Evolutionary conservation across 1,284 basidiomycete species (phyloP).

Genomic region (Austroboletus niveus): DNA sequence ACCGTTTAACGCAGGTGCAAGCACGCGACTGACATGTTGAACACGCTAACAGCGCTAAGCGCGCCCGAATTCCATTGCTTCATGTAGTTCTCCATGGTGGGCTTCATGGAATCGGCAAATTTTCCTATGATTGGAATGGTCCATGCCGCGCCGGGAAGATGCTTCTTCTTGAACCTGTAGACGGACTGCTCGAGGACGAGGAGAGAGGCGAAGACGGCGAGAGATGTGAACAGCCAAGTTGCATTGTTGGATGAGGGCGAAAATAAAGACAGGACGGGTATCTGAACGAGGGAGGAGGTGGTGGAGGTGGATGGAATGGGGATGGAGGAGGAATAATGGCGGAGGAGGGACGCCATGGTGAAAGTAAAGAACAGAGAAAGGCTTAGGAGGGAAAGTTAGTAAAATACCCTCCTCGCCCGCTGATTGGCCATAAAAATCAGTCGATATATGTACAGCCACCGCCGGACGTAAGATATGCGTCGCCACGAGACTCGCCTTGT

Average conservation of each 20-base stretch:
- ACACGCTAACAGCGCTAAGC: conserved; percentile 86
- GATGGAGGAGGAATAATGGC: conserved; percentile 37
- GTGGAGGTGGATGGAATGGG: conserved; percentile 42
- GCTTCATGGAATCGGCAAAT: conserved; percentile 86
- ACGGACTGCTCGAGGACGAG: conserved; percentile 80
- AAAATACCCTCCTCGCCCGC: neutral
- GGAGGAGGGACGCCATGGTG: conserved; percentile 37
- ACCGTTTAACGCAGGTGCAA: neutral
- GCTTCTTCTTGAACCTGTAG: conserved; percentile 84
- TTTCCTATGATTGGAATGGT: conserved; percentile 95
- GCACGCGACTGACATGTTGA: conserved; percentile 79
- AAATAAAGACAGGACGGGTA: conserved; percentile 48
- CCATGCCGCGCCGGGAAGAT: conserved; percentile 85
- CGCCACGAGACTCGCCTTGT: no score
- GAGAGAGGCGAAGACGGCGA: conserved; percentile 59
- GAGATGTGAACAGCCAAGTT: conserved; percentile 66
- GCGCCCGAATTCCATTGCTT: conserved; percentile 85
- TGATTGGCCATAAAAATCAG: conserved; percentile 30
- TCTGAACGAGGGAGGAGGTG: conserved; percentile 37
- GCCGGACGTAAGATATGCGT: no score
- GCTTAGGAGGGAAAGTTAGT: neutral
- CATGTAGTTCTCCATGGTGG: conserved; percentile 87
- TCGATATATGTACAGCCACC: conserved; percentile 18
- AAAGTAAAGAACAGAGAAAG: neutral
- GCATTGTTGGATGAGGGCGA: conserved; percentile 35